A percentile compares a stretch with the other conserved stretches of the same genome.
These are phyloP conservation scores for Ocimum tenuiflorum DNA, from an alignment of 257 asterid species.

Conservation along the genomic window DNA sequence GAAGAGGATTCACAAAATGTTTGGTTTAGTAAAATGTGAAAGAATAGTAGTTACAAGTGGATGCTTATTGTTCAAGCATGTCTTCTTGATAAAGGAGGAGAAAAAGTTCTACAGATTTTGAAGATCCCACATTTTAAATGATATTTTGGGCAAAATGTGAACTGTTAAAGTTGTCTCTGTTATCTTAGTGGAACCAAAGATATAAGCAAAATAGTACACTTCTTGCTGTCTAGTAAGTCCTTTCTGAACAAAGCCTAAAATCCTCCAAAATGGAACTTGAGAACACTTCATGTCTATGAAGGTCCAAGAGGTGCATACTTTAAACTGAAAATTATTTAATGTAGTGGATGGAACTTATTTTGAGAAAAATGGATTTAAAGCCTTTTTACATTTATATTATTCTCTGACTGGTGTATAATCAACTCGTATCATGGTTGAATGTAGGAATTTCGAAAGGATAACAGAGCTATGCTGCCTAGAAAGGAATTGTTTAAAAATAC, in stretches of 20 bases:
- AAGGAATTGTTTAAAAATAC: slow-evolving; percentile 90
- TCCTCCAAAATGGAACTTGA: neutral
- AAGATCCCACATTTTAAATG: too few relatives aligned
- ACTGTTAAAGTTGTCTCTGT: neutral
- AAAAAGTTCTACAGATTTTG: too few relatives aligned
- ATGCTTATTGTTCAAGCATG: too few relatives aligned
- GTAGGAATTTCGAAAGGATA: slow-evolving; percentile 74
- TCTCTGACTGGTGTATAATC: neutral
- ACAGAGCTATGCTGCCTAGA: slow-evolving; percentile 71
- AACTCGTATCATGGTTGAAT: slow-evolving; percentile 11
- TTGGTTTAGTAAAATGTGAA: too few relatives aligned
- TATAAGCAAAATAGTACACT: neutral
- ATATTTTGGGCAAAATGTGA: too few relatives aligned
- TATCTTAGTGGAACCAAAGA: neutral
- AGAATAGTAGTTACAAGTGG: too few relatives aligned
- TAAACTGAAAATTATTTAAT: neutral
- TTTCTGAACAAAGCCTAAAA: neutral
- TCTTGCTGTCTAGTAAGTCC: neutral
- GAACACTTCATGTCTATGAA: neutral
- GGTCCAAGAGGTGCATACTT: neutral
- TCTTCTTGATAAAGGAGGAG: too few relatives aligned
- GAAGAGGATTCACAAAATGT: too few relatives aligned
- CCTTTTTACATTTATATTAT: neutral
- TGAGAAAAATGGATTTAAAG: neutral
- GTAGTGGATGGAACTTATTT: slow-evolving; percentile 7